Evolutionary conservation across 2,329 filamentous ascomycete genomes (phyloP), one percentile per base, ranked within the genome.

Genomic region (Elsinoe batatas): DNA sequence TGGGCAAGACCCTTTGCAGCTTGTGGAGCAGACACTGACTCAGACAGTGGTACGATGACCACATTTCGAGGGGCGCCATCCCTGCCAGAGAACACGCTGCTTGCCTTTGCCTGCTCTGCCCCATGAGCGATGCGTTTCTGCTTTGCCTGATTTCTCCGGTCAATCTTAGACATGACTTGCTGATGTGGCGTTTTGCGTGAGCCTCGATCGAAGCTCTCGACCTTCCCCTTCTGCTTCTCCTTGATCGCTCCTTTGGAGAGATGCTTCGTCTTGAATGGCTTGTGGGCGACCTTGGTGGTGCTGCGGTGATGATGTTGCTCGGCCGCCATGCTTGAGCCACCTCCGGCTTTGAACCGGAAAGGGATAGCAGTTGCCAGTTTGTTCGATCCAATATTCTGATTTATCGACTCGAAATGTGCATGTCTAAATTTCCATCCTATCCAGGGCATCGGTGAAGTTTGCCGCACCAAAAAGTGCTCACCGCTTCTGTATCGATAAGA

Each of bases 141-240:
- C 71, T 91, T 91, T 63, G 89, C 88, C 75, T 95, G 89, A 71
- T 98, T 97, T 64, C 89, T 84, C 58, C 93, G 86, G 72, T 95
- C 90, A 69, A 98, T 81, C 73, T 97, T 98, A 58, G 90, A 95
- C 88, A 96, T 91, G 73, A 96, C 82, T 74, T 95, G 89, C 70
- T 98, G 93, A 70, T 95, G 89, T 56, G 88, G 88, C 13, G 91
- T 95, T 71, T 88, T 94, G 66, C 91, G 83, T 64, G 78, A 77
- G 59, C 85, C 84, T 64, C 79, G 82, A 67, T 95, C 87, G 65
- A 81, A 75, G 56, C 78, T 67, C 64, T 83, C 84, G 50, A 91
- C 79, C 71, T 93, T 93, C 68, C 91, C 91, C 77, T 97, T 97
- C 58, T 83, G 80, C 61, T 83, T 78, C 61, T 95, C 88, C 69